phyloP scores from a whole-genome alignment of 768 basidiomycete genomes.

The Sutorius australiensis region DNA sequence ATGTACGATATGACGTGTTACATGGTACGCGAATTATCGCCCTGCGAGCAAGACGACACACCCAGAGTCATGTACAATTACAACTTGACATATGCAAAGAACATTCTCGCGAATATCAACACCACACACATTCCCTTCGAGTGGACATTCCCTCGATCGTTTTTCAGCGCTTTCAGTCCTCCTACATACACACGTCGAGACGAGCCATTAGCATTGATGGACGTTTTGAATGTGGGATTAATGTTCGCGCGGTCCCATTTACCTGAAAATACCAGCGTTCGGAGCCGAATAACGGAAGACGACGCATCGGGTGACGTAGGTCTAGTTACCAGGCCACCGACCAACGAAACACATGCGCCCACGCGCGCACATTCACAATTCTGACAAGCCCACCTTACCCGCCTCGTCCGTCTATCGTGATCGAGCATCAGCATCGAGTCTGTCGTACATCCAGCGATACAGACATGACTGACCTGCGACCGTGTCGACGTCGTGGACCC shows the following conservation, averaged over 20 bases:
- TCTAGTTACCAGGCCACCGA: background rate
- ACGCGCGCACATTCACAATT: background rate
- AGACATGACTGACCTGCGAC: slow-evolving; percentile 15
- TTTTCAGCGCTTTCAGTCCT: no score
- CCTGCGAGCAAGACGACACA: no score
- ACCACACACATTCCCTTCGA: no score
- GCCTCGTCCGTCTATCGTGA: background rate
- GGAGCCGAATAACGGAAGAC: background rate
- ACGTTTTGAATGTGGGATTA: background rate
- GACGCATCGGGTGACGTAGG: background rate
- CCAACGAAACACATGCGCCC: background rate
- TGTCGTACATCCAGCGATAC: background rate
- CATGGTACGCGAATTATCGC: no score
- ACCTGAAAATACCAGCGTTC: background rate
- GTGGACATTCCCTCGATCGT: no score
- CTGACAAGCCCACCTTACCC: slow-evolving; percentile 4
- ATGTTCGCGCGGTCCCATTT: no score
- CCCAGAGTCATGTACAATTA: no score
- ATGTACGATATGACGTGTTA: no score
- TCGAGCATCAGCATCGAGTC: background rate
- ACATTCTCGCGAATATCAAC: no score
- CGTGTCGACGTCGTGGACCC: slow-evolving; percentile 16
- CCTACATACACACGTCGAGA: background rate
- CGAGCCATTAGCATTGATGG: no score
- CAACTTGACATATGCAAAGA: no score